These are phyloP conservation scores for Rheum nobile DNA, from an alignment of 148 eudicot species.

Conservation along the genomic window DNA sequence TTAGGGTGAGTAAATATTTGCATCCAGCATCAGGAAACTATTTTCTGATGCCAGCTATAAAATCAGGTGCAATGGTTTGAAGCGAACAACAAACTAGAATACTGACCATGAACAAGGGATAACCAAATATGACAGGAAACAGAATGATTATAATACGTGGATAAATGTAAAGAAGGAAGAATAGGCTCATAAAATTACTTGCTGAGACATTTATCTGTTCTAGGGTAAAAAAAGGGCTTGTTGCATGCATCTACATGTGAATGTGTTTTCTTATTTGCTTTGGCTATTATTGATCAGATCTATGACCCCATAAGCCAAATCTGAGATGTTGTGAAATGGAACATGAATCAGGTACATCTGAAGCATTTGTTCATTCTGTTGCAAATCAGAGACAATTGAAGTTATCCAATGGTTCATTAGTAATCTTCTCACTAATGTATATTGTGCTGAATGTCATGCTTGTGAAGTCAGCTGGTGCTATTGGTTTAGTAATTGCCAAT, in stretches of 20 bases:
- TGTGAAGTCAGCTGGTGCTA: conserved; percentile 82
- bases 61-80: neutral
- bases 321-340: neutral
- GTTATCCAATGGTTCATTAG: conserved; percentile 74
- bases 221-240: neutral
- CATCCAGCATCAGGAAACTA: neutral
- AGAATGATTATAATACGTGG: neutral
- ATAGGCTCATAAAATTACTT: neutral
- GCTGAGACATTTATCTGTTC: neutral
- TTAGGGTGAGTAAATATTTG: neutral
- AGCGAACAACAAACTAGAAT: neutral
- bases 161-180: neutral
- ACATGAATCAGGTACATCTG: conserved; percentile 79
- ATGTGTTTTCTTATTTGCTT: neutral
- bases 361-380: conserved; percentile 95
- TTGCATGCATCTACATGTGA: neutral
- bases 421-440: conserved; percentile 74
- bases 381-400: conserved; percentile 76
- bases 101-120: neutral
- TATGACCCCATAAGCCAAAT: neutral
- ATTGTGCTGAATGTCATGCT: conserved; percentile 60
- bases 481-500: conserved; percentile 85
- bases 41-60: neutral
- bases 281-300: neutral
- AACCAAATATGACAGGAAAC: neutral